Percentiles rank a stretch among this genome's conserved stretches.
Evolutionary conservation across 169 alveolate genomes (phyloP).

Genomic region (Cryptosporidium muris): DNA sequence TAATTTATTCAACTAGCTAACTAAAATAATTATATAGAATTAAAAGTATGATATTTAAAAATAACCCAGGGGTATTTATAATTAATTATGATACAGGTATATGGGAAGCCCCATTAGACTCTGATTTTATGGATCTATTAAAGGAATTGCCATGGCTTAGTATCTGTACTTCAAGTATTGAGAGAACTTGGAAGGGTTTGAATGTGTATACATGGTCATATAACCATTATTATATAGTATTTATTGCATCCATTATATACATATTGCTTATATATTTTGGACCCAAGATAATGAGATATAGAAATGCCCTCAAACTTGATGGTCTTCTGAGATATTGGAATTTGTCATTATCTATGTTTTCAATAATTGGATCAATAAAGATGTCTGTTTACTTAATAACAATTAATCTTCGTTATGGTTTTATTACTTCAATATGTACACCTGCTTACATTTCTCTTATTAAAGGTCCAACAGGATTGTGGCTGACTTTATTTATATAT

Average conservation of each 20-base stretch:
- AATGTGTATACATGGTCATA: conserved; percentile 56
- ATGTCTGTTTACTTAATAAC: conserved; percentile 75
- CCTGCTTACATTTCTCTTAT: conserved; percentile 80
- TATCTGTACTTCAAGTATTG: conserved; percentile 37
- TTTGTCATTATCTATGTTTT: conserved; percentile 77
- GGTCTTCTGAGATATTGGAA: conserved; percentile 80
- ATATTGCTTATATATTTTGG: conserved; percentile 78
- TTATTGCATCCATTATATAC: conserved; percentile 72
- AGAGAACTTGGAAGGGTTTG: conserved; percentile 71
- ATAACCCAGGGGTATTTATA: conserved; percentile 48
- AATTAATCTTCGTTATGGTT: conserved; percentile 72
- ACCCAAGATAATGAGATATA: conserved; percentile 74
- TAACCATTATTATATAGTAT: conserved; percentile 73
- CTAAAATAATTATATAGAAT: background rate
- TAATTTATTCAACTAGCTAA: no score
- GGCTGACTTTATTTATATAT: conserved; percentile 80
- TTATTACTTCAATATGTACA: conserved; percentile 76
- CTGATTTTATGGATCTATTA: conserved; percentile 36
- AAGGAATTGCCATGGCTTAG: conserved; percentile 70
- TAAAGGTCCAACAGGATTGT: conserved; percentile 81
- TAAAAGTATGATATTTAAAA: conserved; percentile 56
- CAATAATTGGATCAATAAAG: conserved; percentile 75
- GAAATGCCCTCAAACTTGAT: conserved; percentile 73
- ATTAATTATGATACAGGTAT: conserved; percentile 35
- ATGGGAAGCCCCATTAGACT: conserved; percentile 60